Evolutionary conservation across 2,329 filamentous ascomycete species (phyloP).

Genomic region (Juglanconis sp.): DNA sequence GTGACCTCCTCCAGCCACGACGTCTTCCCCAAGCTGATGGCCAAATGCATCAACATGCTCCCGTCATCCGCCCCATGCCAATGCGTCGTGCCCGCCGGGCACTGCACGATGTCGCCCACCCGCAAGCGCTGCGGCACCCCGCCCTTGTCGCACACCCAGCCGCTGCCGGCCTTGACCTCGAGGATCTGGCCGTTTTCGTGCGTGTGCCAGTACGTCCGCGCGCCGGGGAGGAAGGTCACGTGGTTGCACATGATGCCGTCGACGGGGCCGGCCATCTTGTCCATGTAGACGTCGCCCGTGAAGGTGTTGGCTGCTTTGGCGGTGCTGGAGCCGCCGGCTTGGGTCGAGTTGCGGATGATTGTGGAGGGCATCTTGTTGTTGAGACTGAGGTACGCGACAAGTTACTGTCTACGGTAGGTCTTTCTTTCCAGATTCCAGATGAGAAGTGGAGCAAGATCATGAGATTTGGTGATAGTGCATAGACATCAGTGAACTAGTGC

Average conservation of each 20-base stretch:
- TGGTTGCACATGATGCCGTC: slow-evolving; percentile 20
- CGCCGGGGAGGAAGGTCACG: slow-evolving; percentile 40
- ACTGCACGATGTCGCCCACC: slow-evolving; percentile 39
- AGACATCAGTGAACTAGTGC: too few species aligned
- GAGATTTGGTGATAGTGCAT: too few species aligned
- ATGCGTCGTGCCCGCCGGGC: slow-evolving; percentile 37
- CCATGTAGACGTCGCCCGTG: slow-evolving; percentile 13
- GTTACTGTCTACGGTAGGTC: too few species aligned
- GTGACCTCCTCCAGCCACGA: slow-evolving; percentile 34
- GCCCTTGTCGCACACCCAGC: slow-evolving; percentile 41
- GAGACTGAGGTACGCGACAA: too few species aligned
- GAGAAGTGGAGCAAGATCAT: too few species aligned
- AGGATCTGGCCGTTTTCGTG: slow-evolving; percentile 43
- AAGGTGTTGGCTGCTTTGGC: slow-evolving; percentile 12
- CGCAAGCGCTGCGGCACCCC: slow-evolving; percentile 31
- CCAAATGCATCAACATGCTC: slow-evolving; percentile 38
- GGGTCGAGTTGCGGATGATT: slow-evolving; percentile 10
- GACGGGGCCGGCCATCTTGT: slow-evolving; percentile 6
- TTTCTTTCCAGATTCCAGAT: too few species aligned
- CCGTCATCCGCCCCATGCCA: slow-evolving; percentile 42
- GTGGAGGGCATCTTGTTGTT: slow-evolving; percentile 6
- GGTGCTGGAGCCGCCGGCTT: slow-evolving; percentile 8
- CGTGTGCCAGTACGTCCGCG: slow-evolving; percentile 42
- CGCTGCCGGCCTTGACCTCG: slow-evolving; percentile 35
- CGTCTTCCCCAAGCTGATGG: slow-evolving; percentile 34